These are phyloP conservation scores for Aurantiochytrium sp. DNA, from an alignment of 108 stramenopile species.

Conservation along the genomic window DNA sequence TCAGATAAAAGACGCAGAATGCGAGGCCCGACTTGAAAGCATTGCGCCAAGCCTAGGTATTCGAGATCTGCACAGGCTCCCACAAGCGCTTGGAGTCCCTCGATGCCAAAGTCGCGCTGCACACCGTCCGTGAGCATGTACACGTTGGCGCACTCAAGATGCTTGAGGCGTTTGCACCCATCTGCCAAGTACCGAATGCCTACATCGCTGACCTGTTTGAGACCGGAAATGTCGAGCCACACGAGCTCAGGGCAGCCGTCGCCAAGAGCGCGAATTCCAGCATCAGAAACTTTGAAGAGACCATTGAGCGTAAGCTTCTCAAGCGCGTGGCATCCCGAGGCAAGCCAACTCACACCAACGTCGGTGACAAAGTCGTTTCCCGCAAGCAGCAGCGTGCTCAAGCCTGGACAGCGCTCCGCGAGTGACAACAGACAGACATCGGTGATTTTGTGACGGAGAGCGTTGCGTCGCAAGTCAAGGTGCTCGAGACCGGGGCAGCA, in stretches of 20 bases:
- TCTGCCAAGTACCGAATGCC: neutral
- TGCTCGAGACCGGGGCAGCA: neutral
- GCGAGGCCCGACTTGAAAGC: neutral
- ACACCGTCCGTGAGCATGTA: slow-evolving; percentile 5
- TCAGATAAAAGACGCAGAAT: neutral
- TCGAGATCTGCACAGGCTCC: neutral
- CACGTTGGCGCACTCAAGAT: neutral
- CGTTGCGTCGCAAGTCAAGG: neutral
- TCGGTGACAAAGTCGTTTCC: neutral
- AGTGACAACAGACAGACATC: neutral
- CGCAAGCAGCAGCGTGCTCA: neutral
- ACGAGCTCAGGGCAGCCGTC: neutral
- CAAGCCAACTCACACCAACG: neutral
- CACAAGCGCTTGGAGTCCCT: neutral
- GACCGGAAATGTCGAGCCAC: neutral
- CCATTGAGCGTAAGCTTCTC: neutral
- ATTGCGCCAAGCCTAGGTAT: neutral
- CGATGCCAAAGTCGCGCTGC: slow-evolving; percentile 2
- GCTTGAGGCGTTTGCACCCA: neutral
- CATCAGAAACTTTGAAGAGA: neutral
- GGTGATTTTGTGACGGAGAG: neutral
- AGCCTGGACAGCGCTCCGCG: neutral
- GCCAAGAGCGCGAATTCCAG: neutral
- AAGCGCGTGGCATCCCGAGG: neutral
- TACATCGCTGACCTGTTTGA: neutral